phyloP scores from a whole-genome alignment of 2,329 filamentous ascomycete species.

The Aureobasidium sp. region DNA sequence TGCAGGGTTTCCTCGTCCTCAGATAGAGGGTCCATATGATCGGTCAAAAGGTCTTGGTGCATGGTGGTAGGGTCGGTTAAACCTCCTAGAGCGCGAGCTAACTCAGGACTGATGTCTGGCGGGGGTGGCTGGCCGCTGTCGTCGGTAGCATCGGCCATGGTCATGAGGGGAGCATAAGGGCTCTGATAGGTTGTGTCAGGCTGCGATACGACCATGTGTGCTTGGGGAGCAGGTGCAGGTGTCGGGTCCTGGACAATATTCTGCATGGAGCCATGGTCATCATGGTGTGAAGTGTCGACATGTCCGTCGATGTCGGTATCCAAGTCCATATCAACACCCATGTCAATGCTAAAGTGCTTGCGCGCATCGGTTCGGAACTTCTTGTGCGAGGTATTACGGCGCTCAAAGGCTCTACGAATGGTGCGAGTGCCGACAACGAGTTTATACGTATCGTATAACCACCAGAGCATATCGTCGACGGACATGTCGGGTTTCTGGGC shows the following conservation, averaged over 20 bases:
- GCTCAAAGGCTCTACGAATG: slow-evolving; percentile 29
- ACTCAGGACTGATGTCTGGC: slow-evolving; percentile 13
- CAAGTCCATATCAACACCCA: neutral
- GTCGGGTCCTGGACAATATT: slow-evolving; percentile 13
- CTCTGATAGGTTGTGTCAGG: slow-evolving; percentile 22
- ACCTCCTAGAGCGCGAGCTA: slow-evolving; percentile 11
- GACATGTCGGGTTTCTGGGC: slow-evolving; percentile 26
- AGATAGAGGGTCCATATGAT: slow-evolving; percentile 16
- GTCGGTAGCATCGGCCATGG: slow-evolving; percentile 15
- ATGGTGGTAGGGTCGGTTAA: neutral
- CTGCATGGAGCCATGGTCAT: slow-evolving; percentile 13
- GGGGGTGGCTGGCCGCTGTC: slow-evolving; percentile 15
- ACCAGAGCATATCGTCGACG: slow-evolving; percentile 31
- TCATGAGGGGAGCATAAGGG: slow-evolving; percentile 25
- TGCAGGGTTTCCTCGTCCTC: slow-evolving; percentile 29
- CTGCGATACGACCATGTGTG: neutral
- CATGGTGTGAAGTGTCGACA: neutral
- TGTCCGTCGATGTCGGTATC: neutral
- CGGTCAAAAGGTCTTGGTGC: slow-evolving; percentile 8
- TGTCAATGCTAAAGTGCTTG: slow-evolving; percentile 15
- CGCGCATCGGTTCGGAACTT: slow-evolving; percentile 17
- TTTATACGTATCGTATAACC: slow-evolving; percentile 28
- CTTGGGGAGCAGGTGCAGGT: neutral
- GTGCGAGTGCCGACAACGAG: slow-evolving; percentile 30
- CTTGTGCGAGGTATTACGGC: slow-evolving; percentile 19